These are phyloP conservation scores for Kwoniella heveanensis DNA, from an alignment of 768 basidiomycete genomes.

Conservation along the genomic window DNA sequence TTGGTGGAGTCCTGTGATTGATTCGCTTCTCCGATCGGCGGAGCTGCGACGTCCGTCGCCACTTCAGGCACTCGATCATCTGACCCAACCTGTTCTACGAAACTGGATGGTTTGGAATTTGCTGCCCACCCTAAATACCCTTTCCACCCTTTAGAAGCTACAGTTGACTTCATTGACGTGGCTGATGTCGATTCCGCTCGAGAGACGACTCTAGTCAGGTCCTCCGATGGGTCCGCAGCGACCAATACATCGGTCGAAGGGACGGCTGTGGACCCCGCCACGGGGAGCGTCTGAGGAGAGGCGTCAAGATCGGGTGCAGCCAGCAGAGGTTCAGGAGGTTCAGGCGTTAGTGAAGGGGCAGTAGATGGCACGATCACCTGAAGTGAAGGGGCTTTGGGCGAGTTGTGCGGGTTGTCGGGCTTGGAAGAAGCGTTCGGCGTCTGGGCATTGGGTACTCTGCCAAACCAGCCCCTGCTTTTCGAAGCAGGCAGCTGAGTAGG, in stretches of 20 bases:
- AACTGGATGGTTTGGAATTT: neutral
- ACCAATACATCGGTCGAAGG: neutral
- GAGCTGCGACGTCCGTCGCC: neutral
- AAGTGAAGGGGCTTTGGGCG: neutral
- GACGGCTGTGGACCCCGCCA: too few species aligned
- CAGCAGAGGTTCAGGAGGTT: neutral
- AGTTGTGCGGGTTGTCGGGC: neutral
- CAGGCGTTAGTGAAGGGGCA: neutral
- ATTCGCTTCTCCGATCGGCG: too few species aligned
- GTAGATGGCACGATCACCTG: neutral
- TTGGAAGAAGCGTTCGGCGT: neutral
- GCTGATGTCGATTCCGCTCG: neutral
- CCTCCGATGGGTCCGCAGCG: too few species aligned
- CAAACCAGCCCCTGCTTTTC: neutral
- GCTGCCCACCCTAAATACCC: conserved; percentile 13
- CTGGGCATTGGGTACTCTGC: neutral
- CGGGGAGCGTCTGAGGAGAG: too few species aligned
- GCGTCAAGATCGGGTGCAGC: neutral
- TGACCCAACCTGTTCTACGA: neutral
- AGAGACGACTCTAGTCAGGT: neutral
- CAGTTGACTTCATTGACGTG: neutral
- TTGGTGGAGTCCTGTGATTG: neutral
- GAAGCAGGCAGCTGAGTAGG: neutral
- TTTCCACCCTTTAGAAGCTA: conserved; percentile 8
- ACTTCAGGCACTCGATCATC: neutral